Percentiles rank a stretch among this genome's conserved stretches.
These are phyloP conservation scores for Paspalum notatum DNA, from an alignment of 176 grass and related monocot species.

Conservation along the genomic window DNA sequence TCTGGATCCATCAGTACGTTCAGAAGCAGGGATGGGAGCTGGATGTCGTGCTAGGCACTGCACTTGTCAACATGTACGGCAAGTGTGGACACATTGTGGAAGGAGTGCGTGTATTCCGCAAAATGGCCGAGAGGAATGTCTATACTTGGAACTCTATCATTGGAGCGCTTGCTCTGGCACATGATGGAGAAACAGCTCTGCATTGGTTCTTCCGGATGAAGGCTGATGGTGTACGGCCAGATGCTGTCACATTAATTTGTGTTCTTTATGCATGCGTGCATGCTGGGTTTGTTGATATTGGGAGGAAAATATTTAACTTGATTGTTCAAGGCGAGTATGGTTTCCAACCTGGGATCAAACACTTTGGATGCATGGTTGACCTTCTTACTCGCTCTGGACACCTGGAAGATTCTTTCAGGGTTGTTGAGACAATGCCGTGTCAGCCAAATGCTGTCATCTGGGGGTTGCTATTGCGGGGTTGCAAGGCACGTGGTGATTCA, in stretches of 20 bases:
- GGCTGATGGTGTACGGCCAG: slow-evolving; percentile 50
- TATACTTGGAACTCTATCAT: slow-evolving; percentile 77
- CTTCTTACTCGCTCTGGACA: slow-evolving; percentile 66
- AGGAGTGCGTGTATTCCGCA: slow-evolving; percentile 39
- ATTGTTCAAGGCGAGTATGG: slow-evolving; percentile 57
- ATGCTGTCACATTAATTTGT: slow-evolving; percentile 59
- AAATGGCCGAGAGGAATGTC: slow-evolving; percentile 65
- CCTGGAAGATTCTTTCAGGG: slow-evolving; percentile 46
- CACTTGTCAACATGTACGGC: slow-evolving; percentile 70
- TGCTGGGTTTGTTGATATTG: slow-evolving; percentile 63
- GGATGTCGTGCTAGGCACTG: slow-evolving; percentile 64
- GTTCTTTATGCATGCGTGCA: slow-evolving; percentile 66
- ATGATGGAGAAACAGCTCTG: slow-evolving; percentile 57
- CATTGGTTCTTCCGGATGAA: slow-evolving; percentile 66
- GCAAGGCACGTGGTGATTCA: slow-evolving; percentile 48
- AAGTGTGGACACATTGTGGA: slow-evolving; percentile 58
- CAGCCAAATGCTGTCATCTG: slow-evolving; percentile 65
- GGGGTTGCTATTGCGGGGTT: slow-evolving; percentile 66
- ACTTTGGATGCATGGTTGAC: slow-evolving; percentile 80
- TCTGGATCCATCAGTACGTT: slow-evolving; percentile 68
- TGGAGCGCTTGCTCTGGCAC: slow-evolving; percentile 47
- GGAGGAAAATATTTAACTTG: slow-evolving; percentile 56
- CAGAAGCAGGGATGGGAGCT: slow-evolving; percentile 54
- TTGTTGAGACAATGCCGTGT: slow-evolving; percentile 65
- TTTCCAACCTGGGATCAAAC: slow-evolving; percentile 68